A percentile compares a stretch with the other conserved stretches of the same genome.
These are phyloP conservation scores for Filobasidium wieringae DNA, from an alignment of 768 basidiomycete species.

Conservation along the genomic window DNA sequence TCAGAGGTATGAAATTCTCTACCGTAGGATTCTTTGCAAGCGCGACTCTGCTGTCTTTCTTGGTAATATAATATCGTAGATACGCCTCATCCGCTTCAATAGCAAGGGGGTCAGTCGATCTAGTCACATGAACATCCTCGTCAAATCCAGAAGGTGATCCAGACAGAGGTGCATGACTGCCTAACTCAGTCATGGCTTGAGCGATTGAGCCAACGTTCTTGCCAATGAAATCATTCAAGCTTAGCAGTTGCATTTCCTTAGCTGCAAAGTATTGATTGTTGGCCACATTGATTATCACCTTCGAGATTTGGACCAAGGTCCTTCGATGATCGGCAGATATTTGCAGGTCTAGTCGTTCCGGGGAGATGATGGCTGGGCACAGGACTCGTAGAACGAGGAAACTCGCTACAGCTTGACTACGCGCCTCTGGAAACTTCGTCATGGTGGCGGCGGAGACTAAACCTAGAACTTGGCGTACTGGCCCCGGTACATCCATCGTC, in stretches of 20 bases:
- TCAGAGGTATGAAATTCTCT: neutral
- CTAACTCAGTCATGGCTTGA: conserved; percentile 29
- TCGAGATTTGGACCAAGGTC: conserved; percentile 74
- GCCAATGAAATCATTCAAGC: conserved; percentile 56
- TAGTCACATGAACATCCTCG: conserved; percentile 11
- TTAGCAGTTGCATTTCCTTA: conserved; percentile 75
- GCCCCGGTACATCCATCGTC: neutral
- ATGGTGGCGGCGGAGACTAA: conserved; percentile 4
- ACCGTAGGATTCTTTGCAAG: neutral
- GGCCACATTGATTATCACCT: conserved; percentile 82
- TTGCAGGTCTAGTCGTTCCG: conserved; percentile 72
- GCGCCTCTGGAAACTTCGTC: conserved; percentile 25
- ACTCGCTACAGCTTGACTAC: conserved; percentile 46
- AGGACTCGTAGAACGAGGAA: conserved; percentile 93
- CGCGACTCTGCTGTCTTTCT: neutral
- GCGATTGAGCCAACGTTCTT: conserved; percentile 31
- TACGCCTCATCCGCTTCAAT: neutral
- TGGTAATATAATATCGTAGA: neutral
- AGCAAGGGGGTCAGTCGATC: conserved; percentile 15
- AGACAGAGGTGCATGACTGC: conserved; percentile 6
- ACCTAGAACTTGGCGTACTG: conserved; percentile 3
- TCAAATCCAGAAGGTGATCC: neutral
- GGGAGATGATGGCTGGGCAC: conserved; percentile 77
- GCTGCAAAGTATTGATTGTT: conserved; percentile 81
- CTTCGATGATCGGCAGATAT: conserved; percentile 57